phyloP scores from a whole-genome alignment of 768 basidiomycete genomes.

The Podaxis pistillaris region DNA sequence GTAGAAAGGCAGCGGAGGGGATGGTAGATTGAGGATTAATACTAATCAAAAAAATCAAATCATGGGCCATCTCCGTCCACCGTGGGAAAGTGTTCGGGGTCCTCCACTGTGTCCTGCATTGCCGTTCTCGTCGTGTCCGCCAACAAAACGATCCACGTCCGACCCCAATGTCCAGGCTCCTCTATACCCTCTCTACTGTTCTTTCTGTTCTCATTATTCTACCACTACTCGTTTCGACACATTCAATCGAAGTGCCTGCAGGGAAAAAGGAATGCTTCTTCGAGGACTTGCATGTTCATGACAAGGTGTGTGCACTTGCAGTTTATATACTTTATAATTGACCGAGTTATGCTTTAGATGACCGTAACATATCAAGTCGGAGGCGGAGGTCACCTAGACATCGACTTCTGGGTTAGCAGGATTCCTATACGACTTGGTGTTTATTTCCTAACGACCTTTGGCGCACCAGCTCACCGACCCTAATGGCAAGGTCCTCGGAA shows the following conservation, averaged over 20 bases:
- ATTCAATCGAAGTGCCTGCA: constrained; percentile 73
- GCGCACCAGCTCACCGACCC: constrained; percentile 76
- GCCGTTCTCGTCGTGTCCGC: constrained; percentile 11
- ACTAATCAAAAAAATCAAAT: constrained; percentile 16
- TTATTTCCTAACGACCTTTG: constrained; percentile 15
- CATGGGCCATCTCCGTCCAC: constrained; percentile 13
- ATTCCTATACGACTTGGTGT: background rate
- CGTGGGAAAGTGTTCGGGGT: constrained; percentile 11
- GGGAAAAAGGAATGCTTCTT: constrained; percentile 94
- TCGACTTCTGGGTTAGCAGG: constrained; percentile 87
- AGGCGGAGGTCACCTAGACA: constrained; percentile 94
- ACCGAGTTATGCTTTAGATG: constrained; percentile 60
- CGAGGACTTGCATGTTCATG: constrained; percentile 87
- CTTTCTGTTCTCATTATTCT: constrained; percentile 35
- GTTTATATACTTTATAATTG: background rate
- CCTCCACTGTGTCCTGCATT: constrained; percentile 3
- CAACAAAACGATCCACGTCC: background rate
- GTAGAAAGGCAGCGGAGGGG: constrained; percentile 26
- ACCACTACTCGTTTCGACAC: constrained; percentile 48
- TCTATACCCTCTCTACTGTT: constrained; percentile 9
- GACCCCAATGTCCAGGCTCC: constrained; percentile 5
- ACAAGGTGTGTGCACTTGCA: constrained; percentile 59
- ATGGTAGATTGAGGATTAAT: constrained; percentile 18
- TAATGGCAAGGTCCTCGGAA: constrained; percentile 59
- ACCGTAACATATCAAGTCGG: constrained; percentile 99